Conservation (phyloP, 768 basidiomycete genomes). For the Lentinula sp. region DNA sequence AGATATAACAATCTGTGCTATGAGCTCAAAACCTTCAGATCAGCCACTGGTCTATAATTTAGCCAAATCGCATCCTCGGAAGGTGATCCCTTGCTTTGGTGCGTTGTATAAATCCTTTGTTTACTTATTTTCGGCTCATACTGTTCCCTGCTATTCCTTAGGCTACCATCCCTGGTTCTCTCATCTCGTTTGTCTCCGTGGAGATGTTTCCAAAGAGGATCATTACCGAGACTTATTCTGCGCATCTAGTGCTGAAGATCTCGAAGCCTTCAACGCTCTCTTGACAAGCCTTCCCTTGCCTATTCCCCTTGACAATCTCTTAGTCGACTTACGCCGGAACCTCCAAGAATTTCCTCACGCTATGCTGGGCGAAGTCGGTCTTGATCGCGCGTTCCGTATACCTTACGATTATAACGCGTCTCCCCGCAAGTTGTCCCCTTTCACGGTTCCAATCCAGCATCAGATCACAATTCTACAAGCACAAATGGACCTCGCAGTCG, state of each 20-base stretch:
- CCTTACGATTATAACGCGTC: conserved; percentile 49
- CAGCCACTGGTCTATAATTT: conserved; percentile 67
- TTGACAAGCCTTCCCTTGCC: conserved; percentile 72
- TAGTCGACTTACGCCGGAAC: conserved; percentile 54
- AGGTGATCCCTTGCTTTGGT: conserved; percentile 90
- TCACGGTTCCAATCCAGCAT: conserved; percentile 74
- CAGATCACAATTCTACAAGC: conserved; percentile 77
- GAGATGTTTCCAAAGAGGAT: conserved; percentile 44
- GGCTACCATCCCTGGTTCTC: conserved; percentile 96
- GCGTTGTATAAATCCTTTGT: neutral
- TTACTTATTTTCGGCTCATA: neutral
- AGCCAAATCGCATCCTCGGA: conserved; percentile 52
- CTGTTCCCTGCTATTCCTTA: conserved; percentile 18
- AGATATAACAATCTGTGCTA: conserved; percentile 72
- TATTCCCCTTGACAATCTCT: conserved; percentile 47
- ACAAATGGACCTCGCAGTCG: conserved; percentile 82
- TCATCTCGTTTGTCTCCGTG: conserved; percentile 58
- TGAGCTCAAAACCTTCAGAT: conserved; percentile 65
- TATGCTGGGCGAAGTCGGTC: conserved; percentile 91
- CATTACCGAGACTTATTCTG: conserved; percentile 77
- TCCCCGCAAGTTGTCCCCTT: conserved; percentile 61
- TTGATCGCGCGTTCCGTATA: conserved; percentile 78
- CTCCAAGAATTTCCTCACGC: conserved; percentile 59
- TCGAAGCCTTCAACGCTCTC: conserved; percentile 46
- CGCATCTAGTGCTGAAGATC: conserved; percentile 18